Base-by-base conservation (phyloP, 2,329 filamentous ascomycete species). In the Acrocalymma vagum region DNA sequence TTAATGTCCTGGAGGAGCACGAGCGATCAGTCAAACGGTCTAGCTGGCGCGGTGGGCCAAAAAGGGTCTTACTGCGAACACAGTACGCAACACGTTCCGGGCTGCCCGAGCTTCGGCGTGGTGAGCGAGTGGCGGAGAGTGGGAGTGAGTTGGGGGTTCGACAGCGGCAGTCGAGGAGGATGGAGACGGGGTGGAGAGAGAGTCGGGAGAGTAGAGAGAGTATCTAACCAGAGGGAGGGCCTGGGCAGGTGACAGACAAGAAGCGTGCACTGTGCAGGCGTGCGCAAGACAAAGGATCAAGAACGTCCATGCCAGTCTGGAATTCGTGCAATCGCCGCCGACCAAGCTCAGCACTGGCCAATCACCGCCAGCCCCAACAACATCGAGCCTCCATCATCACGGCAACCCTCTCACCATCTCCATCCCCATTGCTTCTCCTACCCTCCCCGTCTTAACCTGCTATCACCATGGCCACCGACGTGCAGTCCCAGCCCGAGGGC, bases 391-490 rank as follows among this genome's bases (percentile, higher is more conserved):
- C 6, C 5, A 37, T 22, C 32, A n/a, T 9, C 32, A 15, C 29
- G 17, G 17, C 32, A 29, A 11, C 13, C 13, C 15, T 23, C 9
- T 29, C 28, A 17, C 23, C 42, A 23, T 20, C 36, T 10, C 38
- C 32, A 22, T 25, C 27, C 21, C 27, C 41, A 23, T 21, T 33
- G 20, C 29, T 14, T 29, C 21, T n/a, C 20, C 6, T 17, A 26
- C 27, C 32, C 39, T 22, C 42, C 32, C 29, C 32, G 20, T 39
- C 39, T 36, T 32, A 38, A 26, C 23, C 23, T 29, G 13, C 30
- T 44, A 20, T 25, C 45, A 46, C 40, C 50, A 67, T 69, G 65
- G 60, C 62, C 34, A 48, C 61, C 38, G 62, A 63, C 45, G 53
- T 51, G 24, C 33, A 33, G 13, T 28, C 27, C 22, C 48, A 46